Evolutionary conservation across 495 filamentous ascomycete genomes (phyloP).

Genomic region (Penicillium flavigenum): DNA sequence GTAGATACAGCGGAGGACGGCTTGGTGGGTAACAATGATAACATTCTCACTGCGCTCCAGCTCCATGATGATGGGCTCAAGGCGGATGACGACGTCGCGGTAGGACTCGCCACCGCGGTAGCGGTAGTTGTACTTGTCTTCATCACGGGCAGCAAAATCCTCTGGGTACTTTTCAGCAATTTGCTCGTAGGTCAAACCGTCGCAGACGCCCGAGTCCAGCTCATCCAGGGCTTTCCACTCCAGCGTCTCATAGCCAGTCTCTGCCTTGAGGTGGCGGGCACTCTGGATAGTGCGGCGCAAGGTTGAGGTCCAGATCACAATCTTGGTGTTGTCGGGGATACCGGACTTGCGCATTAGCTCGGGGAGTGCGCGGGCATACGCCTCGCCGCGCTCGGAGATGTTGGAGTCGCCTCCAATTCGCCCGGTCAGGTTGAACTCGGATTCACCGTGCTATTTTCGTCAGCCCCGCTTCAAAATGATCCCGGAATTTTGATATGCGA

Average conservation of each 20-base stretch:
- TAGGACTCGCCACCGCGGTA: constrained; percentile 97
- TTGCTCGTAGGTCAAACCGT: constrained; percentile 91
- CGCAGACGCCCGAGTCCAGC: constrained; percentile 93
- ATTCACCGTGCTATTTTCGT: constrained; percentile 78
- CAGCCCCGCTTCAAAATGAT: not conserved
- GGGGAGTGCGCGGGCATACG: constrained; percentile 80
- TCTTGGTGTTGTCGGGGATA: constrained; percentile 71
- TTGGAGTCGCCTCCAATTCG: constrained; percentile 89
- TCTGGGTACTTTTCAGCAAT: constrained; percentile 89
- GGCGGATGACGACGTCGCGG: constrained; percentile 93
- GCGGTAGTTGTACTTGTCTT: constrained; percentile 99
- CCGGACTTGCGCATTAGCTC: constrained; percentile 73
- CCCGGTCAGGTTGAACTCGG: constrained; percentile 81
- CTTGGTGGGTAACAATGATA: constrained; percentile 96
- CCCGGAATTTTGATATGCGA: constrained; percentile 8
- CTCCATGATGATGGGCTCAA: constrained; percentile 99
- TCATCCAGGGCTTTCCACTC: constrained; percentile 99
- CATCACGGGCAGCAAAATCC: constrained; percentile 90
- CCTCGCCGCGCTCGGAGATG: constrained; percentile 80
- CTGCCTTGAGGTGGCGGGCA: constrained; percentile 66
- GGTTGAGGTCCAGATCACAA: constrained; percentile 97
- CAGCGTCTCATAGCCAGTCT: constrained; percentile 78
- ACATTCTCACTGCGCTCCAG: constrained; percentile 94
- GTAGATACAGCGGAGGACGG: constrained; percentile 94
- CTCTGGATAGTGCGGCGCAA: constrained; percentile 90